Evolutionary conservation across 2,329 filamentous ascomycete species (phyloP), one percentile per base, ranked within the genome.

Genomic region (Stylonectria norvegica): DNA sequence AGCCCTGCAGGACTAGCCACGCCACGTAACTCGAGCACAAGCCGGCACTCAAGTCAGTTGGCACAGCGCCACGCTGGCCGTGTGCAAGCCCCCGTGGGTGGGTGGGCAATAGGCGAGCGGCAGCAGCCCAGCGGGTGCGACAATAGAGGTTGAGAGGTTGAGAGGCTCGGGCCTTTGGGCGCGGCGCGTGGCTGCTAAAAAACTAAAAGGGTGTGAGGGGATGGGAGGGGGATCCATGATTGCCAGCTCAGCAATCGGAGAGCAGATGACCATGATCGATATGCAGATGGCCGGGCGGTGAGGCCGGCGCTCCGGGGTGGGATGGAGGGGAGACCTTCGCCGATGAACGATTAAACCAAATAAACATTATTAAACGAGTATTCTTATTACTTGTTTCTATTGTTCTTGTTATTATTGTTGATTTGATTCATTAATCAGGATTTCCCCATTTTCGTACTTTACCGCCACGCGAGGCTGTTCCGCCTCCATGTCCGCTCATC

Each of bases 221-320:
- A 9, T 32, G 28, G 31, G 23, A 11, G 29, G 20, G 23, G 29
- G 38, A 38, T 40, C 32, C 27, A 20, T 40, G 38, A 43, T 43
- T 45, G 60, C 60, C 62, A 65, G 43, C 62, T 64, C 62, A 65
- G 58, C 61, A 62, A 49, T 52, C 47, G 42, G 34, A 44, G 45
- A 49, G 59, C 62, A 65, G 62, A 65, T 65, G 62, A 65, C 62
- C 62, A 28, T 15, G 30, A 8, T 17, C 20, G 23, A 32, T 34
- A 49, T 49, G 47, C 47, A 49, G 39, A 40, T 41, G 34, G 5
- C 36, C 36, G 20, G 37, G 41, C 40, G 40, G 42, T 33, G 36
- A 32, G 35, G 30, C 25, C 36, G 20, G 17, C 29, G 28, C n/a
- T n/a, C n/a, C n/a, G n/a, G n/a, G n/a, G n/a, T n/a, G n/a, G n/a